phyloP scores from a whole-genome alignment of 179 eudicot species.

The Pouteria campechiana region DNA sequence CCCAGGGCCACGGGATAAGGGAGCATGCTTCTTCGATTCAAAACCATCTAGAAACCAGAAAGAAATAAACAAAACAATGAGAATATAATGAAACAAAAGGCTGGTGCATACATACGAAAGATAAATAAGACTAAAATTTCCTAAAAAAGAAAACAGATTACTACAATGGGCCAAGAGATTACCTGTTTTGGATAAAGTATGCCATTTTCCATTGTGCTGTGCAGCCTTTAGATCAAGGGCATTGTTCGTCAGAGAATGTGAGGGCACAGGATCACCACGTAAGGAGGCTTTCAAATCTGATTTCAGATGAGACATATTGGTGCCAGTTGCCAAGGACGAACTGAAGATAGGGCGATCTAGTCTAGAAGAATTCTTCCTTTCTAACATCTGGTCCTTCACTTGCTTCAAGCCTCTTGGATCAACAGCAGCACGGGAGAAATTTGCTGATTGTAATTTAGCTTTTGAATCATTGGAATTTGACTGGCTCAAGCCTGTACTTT shows the following conservation, averaged over 20 bases:
- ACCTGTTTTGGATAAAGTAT: slow-evolving; percentile 25
- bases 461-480: slow-evolving; percentile 43
- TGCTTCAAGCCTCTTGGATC: slow-evolving; percentile 51
- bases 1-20: slow-evolving; percentile 16
- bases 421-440: slow-evolving; percentile 35
- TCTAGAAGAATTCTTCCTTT: slow-evolving; percentile 57
- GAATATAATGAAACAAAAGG: slow-evolving; percentile 4
- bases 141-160: slow-evolving; percentile 26
- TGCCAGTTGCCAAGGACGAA: slow-evolving; percentile 19
- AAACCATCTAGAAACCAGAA: slow-evolving; percentile 3
- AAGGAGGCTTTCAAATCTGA: slow-evolving; percentile 17
- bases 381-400: slow-evolving; percentile 45
- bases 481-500: slow-evolving; percentile 32
- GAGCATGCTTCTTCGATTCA: slow-evolving; percentile 40
- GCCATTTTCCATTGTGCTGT: slow-evolving; percentile 31
- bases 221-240: slow-evolving; percentile 30
- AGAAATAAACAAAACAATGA: not conserved
- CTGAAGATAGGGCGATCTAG: slow-evolving; percentile 28
- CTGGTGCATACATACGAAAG: not conserved
- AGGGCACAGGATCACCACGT: slow-evolving; percentile 23
- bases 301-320: slow-evolving; percentile 13
- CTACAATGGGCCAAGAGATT: slow-evolving; percentile 19
- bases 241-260: slow-evolving; percentile 21
- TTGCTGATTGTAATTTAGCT: slow-evolving; percentile 77
- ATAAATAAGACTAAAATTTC: slow-evolving; percentile 8